A percentile compares a stretch with the other conserved stretches of the same genome.
Evolutionary conservation across 805 yeast genomes (phyloP).

Genomic region (Lachancea cidri): DNA sequence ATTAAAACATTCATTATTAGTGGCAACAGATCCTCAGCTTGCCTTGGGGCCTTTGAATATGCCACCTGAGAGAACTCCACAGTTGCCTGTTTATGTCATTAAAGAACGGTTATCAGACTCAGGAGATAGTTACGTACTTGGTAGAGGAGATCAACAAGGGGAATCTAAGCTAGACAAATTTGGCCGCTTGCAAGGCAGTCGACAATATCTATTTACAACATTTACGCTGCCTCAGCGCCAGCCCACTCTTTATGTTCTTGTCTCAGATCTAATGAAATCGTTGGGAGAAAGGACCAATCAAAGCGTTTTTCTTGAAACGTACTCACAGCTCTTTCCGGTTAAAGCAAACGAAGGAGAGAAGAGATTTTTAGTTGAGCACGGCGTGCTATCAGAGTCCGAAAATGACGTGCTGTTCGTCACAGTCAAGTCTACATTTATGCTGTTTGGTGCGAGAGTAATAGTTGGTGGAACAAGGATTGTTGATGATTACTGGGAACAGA

Average conservation of each 20-base stretch:
- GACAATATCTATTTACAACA: conserved; percentile 37
- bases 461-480: conserved; percentile 42
- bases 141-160: conserved; percentile 39
- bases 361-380: conserved; percentile 32
- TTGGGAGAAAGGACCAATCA: conserved; percentile 48
- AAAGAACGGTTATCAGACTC: conserved; percentile 17
- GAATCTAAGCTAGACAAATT: conserved; percentile 39
- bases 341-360: conserved; percentile 36
- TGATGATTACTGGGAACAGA: conserved; percentile 55
- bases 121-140: conserved; percentile 16
- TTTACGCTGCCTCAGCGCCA: conserved; percentile 39
- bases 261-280: conserved; percentile 33
- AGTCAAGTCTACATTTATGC: conserved; percentile 42
- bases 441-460: conserved; percentile 47
- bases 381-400: conserved; percentile 25
- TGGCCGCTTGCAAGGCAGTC: conserved; percentile 37
- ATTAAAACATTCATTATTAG: conserved; percentile 20
- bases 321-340: conserved; percentile 35
- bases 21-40: conserved; percentile 15
- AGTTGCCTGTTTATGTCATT: conserved; percentile 7
- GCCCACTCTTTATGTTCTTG: conserved; percentile 34
- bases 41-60: conserved; percentile 19
- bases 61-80: conserved; percentile 15
- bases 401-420: conserved; percentile 30
- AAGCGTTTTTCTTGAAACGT: conserved; percentile 39